Conservation (phyloP, 768 basidiomycete genomes). For the Cantharellus anzutake region DNA sequence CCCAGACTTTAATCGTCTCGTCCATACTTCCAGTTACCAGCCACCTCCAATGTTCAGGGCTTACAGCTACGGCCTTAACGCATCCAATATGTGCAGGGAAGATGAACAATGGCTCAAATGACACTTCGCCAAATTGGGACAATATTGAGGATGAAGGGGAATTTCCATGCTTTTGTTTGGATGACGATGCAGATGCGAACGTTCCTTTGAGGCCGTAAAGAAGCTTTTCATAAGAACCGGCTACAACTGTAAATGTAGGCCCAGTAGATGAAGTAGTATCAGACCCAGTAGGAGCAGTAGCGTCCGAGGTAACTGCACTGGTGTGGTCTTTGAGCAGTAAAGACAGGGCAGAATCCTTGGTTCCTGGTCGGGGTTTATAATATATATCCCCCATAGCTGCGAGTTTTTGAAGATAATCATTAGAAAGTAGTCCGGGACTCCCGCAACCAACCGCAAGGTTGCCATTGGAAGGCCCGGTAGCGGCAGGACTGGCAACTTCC, state of each 20-base stretch:
- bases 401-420: too few relatives aligned
- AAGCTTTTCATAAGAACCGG: conserved; percentile 91
- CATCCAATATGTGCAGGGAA: conserved; percentile 94
- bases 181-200: conserved; percentile 2
- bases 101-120: conserved; percentile 72
- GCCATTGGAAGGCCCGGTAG: too few relatives aligned
- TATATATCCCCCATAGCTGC: too few relatives aligned
- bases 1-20: conserved; percentile 95
- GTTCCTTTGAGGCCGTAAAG: conserved; percentile 76
- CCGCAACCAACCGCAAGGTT: too few relatives aligned
- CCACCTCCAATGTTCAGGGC: conserved; percentile 86
- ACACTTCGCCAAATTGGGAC: conserved; percentile 12
- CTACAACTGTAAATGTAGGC: conserved; percentile 61
- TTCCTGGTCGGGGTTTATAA: too few relatives aligned
- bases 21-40: conserved; percentile 90
- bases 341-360: too few relatives aligned
- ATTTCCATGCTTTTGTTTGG: not conserved
- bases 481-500: too few relatives aligned
- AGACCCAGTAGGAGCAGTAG: too few relatives aligned
- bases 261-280: too few relatives aligned
- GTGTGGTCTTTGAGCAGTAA: too few relatives aligned
- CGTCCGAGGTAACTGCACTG: too few relatives aligned
- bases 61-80: conserved; percentile 77
- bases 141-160: conserved; percentile 12
- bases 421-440: too few relatives aligned